Conservation (phyloP, 345 rosid genomes). For the Cardamine chenopodiifolia region DNA sequence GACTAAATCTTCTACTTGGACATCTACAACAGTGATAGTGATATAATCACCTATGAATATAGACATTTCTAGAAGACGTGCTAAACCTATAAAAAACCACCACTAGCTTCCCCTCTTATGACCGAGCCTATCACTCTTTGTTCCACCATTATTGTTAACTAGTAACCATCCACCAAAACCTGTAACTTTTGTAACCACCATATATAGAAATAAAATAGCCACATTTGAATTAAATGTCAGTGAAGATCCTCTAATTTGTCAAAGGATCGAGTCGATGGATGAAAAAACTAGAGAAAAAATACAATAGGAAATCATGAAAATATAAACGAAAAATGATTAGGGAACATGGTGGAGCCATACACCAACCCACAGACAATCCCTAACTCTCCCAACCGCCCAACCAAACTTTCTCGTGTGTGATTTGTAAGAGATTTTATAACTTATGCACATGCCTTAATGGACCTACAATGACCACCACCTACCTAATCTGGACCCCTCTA, state of each 20-base stretch:
- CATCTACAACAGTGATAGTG: too few species aligned
- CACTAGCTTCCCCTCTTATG: not conserved
- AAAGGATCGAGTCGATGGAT: not conserved
- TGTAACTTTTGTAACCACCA: conserved; percentile 4
- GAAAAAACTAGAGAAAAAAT: not conserved
- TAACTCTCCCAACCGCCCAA: conserved; percentile 42
- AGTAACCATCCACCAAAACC: not conserved
- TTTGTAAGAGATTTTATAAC: conserved; percentile 39
- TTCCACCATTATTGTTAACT: not conserved
- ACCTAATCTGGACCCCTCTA: conserved; percentile 43
- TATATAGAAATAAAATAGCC: not conserved
- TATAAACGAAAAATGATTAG: conserved; percentile 20
- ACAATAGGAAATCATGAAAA: conserved; percentile 1
- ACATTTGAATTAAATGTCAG: not conserved
- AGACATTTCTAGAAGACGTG: too few species aligned
- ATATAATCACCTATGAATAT: too few species aligned
- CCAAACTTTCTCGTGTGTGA: conserved; percentile 41
- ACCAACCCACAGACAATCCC: conserved; percentile 44
- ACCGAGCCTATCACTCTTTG: not conserved
- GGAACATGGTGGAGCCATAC: conserved; percentile 41
- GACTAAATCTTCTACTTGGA: too few species aligned
- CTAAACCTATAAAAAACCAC: too few species aligned
- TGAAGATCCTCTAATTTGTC: conserved; percentile 17
- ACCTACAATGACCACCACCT: conserved; percentile 43
- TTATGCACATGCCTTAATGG: conserved; percentile 45